These are phyloP conservation scores for Skeletonema menzelii DNA, from an alignment of 108 stramenopile genomes.

Conservation along the genomic window DNA sequence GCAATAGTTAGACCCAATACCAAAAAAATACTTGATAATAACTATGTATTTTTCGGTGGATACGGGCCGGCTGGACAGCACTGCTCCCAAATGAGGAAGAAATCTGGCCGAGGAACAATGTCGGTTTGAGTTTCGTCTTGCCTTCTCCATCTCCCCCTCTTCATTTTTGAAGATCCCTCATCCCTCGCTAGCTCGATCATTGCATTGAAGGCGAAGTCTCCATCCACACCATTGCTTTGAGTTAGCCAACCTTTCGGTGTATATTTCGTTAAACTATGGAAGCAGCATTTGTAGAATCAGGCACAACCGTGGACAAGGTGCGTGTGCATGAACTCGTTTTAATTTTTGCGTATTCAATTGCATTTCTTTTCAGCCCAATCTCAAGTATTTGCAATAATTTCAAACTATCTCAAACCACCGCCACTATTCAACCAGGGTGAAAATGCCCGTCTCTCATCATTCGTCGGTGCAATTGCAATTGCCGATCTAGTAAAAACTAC, in stretches of 20 bases:
- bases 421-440: conserved; percentile 79
- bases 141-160: too few species aligned
- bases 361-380: background rate
- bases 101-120: too few species aligned
- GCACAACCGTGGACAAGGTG: conserved; percentile 88
- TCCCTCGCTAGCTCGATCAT: too few species aligned
- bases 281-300: conserved; percentile 77
- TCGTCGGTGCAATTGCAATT: conserved; percentile 99
- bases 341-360: conserved; percentile 1
- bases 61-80: too few species aligned
- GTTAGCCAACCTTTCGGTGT: background rate
- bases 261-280: conserved; percentile 66
- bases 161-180: too few species aligned
- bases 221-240: background rate
- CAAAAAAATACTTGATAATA: too few species aligned
- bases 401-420: background rate
- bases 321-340: conserved; percentile 21
- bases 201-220: too few species aligned
- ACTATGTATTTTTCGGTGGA: too few species aligned
- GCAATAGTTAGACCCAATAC: too few species aligned
- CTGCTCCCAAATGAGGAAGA: too few species aligned
- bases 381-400: conserved; percentile 2
- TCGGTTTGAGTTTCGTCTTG: too few species aligned
- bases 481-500: conserved; percentile 99
- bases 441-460: conserved; percentile 97